Percentiles rank a stretch among this genome's conserved stretches.
phyloP scores from a whole-genome alignment of 2,329 filamentous ascomycete genomes.

The Xylogone sp. region DNA sequence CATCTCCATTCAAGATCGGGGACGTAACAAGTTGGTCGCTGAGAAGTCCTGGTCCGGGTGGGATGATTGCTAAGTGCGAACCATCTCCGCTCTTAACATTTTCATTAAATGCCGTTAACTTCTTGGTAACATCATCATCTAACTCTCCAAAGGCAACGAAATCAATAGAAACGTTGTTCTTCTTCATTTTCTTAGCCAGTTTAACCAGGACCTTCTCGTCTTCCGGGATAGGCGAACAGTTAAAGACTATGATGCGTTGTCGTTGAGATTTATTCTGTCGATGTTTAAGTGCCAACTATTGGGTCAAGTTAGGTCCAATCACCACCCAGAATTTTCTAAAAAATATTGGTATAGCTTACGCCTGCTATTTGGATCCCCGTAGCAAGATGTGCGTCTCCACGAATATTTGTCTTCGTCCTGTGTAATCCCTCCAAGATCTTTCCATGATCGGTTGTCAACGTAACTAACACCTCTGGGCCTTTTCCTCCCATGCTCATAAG shows the following conservation, averaged over 20 bases:
- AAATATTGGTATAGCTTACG: slow-evolving; percentile 50
- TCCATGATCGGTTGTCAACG: slow-evolving; percentile 92
- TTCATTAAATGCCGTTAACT: slow-evolving; percentile 90
- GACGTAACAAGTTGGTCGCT: slow-evolving; percentile 88
- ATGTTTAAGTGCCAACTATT: slow-evolving; percentile 90
- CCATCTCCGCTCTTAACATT: slow-evolving; percentile 88
- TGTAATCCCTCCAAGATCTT: slow-evolving; percentile 91
- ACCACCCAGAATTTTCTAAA: neutral
- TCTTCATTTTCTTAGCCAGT: slow-evolving; percentile 98
- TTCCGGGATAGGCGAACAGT: slow-evolving; percentile 88
- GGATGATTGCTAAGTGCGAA: slow-evolving; percentile 86
- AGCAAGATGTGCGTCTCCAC: slow-evolving; percentile 80
- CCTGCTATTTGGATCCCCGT: slow-evolving; percentile 94
- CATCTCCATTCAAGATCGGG: slow-evolving; percentile 84
- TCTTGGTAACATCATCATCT: slow-evolving; percentile 85
- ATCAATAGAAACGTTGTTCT: slow-evolving; percentile 90
- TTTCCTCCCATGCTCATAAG: slow-evolving; percentile 99
- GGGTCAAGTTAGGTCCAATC: slow-evolving; percentile 17
- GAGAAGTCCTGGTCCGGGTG: slow-evolving; percentile 84
- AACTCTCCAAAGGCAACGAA: slow-evolving; percentile 94
- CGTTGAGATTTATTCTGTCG: slow-evolving; percentile 96
- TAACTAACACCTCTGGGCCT: slow-evolving; percentile 95
- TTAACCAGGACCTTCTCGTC: slow-evolving; percentile 84
- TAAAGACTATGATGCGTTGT: slow-evolving; percentile 95
- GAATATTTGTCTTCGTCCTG: slow-evolving; percentile 86